phyloP scores from a whole-genome alignment of 345 rosid genomes.

The Kandelia obovata region DNA sequence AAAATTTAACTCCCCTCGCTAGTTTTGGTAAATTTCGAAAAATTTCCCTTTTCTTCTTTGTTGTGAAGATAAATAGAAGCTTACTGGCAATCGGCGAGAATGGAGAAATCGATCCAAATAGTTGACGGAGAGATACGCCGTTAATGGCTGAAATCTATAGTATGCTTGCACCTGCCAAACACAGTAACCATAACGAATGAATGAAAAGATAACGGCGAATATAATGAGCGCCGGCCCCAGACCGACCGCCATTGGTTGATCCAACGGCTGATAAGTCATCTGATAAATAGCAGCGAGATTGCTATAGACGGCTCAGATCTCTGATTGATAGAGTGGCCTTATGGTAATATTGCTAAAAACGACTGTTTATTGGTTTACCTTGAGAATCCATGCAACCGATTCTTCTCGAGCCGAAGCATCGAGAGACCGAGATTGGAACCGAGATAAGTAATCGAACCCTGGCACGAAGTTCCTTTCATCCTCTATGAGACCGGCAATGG shows the following conservation, averaged over 20 bases:
- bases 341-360: constrained; percentile 15
- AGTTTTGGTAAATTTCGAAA: constrained; percentile 7
- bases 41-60: not conserved
- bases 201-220: not conserved
- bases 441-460: constrained; percentile 75
- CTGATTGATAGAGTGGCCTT: constrained; percentile 15
- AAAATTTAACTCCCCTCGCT: constrained; percentile 17
- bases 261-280: constrained; percentile 8
- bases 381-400: constrained; percentile 94
- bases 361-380: constrained; percentile 32
- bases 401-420: constrained; percentile 84
- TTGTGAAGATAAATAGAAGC: constrained; percentile 2
- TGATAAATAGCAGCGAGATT: too few relatives aligned
- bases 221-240: not conserved
- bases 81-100: constrained; percentile 74
- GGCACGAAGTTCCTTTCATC: constrained; percentile 82
- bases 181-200: constrained; percentile 3
- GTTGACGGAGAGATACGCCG: constrained; percentile 97
- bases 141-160: constrained; percentile 71
- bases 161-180: constrained; percentile 62
- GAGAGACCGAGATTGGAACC: constrained; percentile 64
- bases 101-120: constrained; percentile 86
- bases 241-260: not conserved
- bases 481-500: constrained; percentile 63
- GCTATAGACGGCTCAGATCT: not conserved